Percentiles rank a stretch among this genome's conserved stretches.
Evolutionary conservation across 1,139 yeast genomes (phyloP).

Genomic region (Nakaseomyces delphensis): DNA sequence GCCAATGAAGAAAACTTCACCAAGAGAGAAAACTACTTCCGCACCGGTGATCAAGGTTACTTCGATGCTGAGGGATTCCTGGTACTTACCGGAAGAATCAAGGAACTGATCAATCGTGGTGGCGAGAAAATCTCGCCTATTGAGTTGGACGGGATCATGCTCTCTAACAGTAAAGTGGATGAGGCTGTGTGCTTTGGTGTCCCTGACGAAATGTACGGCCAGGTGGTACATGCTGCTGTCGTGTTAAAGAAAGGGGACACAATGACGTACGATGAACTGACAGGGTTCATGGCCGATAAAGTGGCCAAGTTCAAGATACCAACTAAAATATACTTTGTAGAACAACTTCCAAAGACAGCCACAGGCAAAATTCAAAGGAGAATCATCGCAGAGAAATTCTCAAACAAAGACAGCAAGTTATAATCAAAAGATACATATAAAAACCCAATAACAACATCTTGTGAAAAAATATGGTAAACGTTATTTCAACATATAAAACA

Average conservation of each 20-base stretch:
- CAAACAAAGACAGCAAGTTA: conserved; percentile 11
- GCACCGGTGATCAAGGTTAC: conserved; percentile 67
- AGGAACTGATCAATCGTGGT: conserved; percentile 59
- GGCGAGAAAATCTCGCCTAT: conserved; percentile 66
- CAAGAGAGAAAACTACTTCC: conserved; percentile 44
- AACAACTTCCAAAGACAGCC: conserved; percentile 57
- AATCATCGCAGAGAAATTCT: conserved; percentile 42
- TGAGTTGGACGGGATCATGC: conserved; percentile 51
- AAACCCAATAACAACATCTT: no score
- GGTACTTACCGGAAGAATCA: conserved; percentile 54
- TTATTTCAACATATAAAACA: no score
- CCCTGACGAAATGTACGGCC: conserved; percentile 56
- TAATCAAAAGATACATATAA: no score
- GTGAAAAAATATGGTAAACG: no score
- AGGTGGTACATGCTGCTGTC: conserved; percentile 56
- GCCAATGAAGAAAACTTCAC: conserved; percentile 61
- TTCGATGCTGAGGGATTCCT: conserved; percentile 51
- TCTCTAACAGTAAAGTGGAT: conserved; percentile 46
- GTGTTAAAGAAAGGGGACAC: conserved; percentile 39
- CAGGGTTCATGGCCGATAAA: conserved; percentile 37
- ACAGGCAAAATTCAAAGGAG: conserved; percentile 65
- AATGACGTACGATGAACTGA: conserved; percentile 38
- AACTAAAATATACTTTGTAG: conserved; percentile 45
- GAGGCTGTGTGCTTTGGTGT: conserved; percentile 67
- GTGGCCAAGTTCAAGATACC: conserved; percentile 54